phyloP scores from a whole-genome alignment of 2,329 filamentous ascomycete genomes.

The Westerdykella ornata region DNA sequence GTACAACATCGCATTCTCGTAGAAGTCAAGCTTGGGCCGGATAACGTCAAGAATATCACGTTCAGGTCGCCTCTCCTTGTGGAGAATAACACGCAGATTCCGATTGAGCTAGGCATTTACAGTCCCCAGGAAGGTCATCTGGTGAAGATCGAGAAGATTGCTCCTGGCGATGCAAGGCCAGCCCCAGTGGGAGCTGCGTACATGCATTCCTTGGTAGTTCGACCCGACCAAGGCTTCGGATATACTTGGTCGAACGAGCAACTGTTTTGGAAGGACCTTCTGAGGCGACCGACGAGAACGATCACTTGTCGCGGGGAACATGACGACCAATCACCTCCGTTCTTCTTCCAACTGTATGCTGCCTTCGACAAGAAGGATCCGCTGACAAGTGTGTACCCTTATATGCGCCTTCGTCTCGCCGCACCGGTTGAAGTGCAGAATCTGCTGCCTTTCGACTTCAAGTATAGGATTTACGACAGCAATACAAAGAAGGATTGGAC shows the following conservation, averaged over 20 bases:
- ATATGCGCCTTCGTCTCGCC: slow-evolving; percentile 87
- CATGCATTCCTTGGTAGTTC: slow-evolving; percentile 77
- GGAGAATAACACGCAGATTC: slow-evolving; percentile 95
- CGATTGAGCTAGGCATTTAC: slow-evolving; percentile 86
- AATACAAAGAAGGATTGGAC: slow-evolving; percentile 99
- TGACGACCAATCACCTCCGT: slow-evolving; percentile 68
- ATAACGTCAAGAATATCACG: slow-evolving; percentile 98
- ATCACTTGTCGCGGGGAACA: slow-evolving; percentile 83
- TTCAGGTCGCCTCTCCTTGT: slow-evolving; percentile 85
- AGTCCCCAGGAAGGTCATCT: slow-evolving; percentile 81
- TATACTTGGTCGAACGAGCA: slow-evolving; percentile 90
- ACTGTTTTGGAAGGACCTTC: slow-evolving; percentile 85
- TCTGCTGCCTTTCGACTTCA: slow-evolving; percentile 93
- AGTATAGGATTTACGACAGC: slow-evolving; percentile 98
- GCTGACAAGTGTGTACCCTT: slow-evolving; percentile 77
- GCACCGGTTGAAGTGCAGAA: slow-evolving; percentile 94
- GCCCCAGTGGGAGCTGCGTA: slow-evolving; percentile 89
- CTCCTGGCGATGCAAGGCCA: slow-evolving; percentile 81
- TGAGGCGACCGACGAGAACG: slow-evolving; percentile 77
- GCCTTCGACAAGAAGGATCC: slow-evolving; percentile 79
- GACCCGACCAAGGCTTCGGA: slow-evolving; percentile 92
- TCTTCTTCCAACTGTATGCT: slow-evolving; percentile 94
- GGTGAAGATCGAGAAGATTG: slow-evolving; percentile 95
- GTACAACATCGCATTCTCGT: slow-evolving; percentile 85
- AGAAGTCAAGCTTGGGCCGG: slow-evolving; percentile 80